Evolutionary conservation across 306 rosid genomes (phyloP), one percentile per base, ranked within the genome.

Genomic region (Prinsepia uniflora): DNA sequence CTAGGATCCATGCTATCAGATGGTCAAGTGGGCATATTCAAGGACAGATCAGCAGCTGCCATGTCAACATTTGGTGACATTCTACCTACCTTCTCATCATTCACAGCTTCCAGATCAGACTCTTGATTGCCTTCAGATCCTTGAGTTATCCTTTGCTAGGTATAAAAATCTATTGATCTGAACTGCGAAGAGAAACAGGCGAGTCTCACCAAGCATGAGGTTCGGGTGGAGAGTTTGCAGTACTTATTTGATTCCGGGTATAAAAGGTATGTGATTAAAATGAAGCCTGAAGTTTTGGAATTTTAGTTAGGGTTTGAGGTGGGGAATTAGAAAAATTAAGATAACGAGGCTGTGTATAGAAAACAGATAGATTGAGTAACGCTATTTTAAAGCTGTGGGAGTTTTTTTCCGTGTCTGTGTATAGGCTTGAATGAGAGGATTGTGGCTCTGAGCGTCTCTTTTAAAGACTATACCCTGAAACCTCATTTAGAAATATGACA

Each of bases 21-120:
- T 50, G 97, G 98, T 57, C 98, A 92, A 82, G 98, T 92, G 43
- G 98, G 98, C 79, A 89, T 94, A 75, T 90, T 94, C 66, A 94
- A 94, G 86, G 98, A 94, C 74, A 86, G 94, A 89, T 89, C 97
- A 67, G 90, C 91, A 3, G 88, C 90, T 0, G 94, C 98, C 41
- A 91, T 94, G 95, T 94, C 98, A 1, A 84, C 97, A 39, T 91
- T 94, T 82, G 97, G 99, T 52, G 99, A 94, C 75, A 91, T 94
- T 79, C 70, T 94, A 71, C 97, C 99, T 61, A 91, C 95, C 75
- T 95, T 94, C 60, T 91, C 97, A 22, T 94, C 99, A 63, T 87
- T 94, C 75, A 87, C 96, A 68, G 89, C 99, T 55, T 92, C 99
- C 71, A 87, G 93, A 82, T 91, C 96, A 58, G 97, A 94, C 79